Conservation (phyloP, 2,329 filamentous ascomycete species). For the Berkeleyomyces basicola region DNA sequence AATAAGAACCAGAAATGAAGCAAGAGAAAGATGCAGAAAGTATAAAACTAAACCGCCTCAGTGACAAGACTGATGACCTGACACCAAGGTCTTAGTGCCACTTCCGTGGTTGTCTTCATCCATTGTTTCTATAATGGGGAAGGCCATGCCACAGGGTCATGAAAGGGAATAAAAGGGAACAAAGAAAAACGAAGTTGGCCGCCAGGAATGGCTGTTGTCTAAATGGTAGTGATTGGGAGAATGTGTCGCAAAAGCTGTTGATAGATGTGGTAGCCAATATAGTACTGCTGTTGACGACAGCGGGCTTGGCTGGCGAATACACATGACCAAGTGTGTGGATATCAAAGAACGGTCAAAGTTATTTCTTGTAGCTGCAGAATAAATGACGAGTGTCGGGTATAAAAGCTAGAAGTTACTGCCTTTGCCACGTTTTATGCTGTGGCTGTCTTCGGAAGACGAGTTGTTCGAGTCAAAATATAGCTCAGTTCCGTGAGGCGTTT, state of each 20-base stretch:
- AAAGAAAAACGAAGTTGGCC: neutral
- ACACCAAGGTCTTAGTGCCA: neutral
- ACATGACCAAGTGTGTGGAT: too few relatives aligned
- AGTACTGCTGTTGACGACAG: neutral
- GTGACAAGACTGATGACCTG: neutral
- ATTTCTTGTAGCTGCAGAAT: neutral
- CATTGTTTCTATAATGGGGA: neutral
- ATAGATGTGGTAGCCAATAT: neutral
- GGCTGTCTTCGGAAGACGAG: neutral
- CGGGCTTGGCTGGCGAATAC: neutral
- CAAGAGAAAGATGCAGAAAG: neutral
- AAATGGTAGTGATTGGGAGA: neutral
- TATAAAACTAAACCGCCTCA: neutral
- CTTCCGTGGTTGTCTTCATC: neutral
- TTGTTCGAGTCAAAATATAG: conserved; percentile 5
- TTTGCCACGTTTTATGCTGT: conserved; percentile 7
- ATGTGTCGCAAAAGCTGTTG: neutral
- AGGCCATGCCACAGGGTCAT: neutral
- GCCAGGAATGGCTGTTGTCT: neutral
- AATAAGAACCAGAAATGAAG: neutral
- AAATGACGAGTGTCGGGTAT: neutral
- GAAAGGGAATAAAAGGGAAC: neutral
- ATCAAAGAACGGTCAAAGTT: too few relatives aligned
- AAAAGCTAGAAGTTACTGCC: neutral
- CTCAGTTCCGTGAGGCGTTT: conserved; percentile 11